Evolutionary conservation across 2,329 filamentous ascomycete genomes (phyloP), one percentile per base, ranked within the genome.

Genomic region (Colletotrichum tanaceti): DNA sequence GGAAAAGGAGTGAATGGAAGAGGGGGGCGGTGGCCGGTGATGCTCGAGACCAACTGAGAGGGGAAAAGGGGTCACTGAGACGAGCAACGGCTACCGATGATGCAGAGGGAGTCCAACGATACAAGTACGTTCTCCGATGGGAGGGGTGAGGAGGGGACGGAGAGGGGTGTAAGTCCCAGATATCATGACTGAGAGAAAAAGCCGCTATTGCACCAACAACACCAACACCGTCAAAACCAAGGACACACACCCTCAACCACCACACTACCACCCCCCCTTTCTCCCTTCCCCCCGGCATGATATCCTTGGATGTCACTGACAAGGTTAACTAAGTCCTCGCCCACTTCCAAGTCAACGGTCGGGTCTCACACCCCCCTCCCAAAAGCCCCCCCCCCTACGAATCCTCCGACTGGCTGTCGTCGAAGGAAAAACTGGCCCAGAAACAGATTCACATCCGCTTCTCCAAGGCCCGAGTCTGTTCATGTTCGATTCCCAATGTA

Each of bases 71-170:
- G 10, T 53, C 58, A 52, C 58, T 43, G 50, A 39, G 32, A 18
- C 53, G 63, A 67, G 50, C 53, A n/a, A 11, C 22, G 18, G 20
- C 32, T 35, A 32, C 28, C 28, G n/a, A 67, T 7, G 52, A 32
- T 44, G 39, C 28, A 32, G 67, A 58, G 35, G 58, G 43, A 63
- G 28, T 38, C 28, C 57, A 16, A 46, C 41, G 63, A 58, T 70
- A 70, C 35, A 70, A 63, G 67, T 70, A 70, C 54, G 47, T 38
- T 24, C 55, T 32, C 46, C 41, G 49, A 58, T 58, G 16, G 58
- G 5, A 58, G 7, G 44, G 20, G 24, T 4, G 49, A 10, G 38
- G 18, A n/a, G 22, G 59, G 49, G 22, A 62, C 18, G 35, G 22
- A 41, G 54, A 47, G 44, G 41, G 14, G 20, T 58, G n/a, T 18